Base-by-base conservation (phyloP, 2,329 filamentous ascomycete genomes). In the Pyrenophora graminea region DNA sequence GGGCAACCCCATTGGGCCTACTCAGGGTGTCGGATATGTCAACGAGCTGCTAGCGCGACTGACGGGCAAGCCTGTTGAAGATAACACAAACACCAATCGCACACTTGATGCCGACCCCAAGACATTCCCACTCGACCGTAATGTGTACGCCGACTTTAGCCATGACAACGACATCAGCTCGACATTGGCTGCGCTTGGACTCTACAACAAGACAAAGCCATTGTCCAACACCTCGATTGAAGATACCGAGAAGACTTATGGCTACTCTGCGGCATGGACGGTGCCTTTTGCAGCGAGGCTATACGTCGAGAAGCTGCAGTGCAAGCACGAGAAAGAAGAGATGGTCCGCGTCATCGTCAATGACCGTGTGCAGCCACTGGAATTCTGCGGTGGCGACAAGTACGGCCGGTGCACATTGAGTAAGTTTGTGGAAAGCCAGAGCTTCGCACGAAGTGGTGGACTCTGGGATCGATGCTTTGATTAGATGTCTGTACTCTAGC, bases 91-190 rank as follows among this genome's bases (percentile, higher is more conserved):
- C 47, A 90, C 87, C 5, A 96, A 97, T 72, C 78, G 76, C 31
- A 96, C 91, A 0, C 80, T 96, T 0, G 89, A 95, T 69, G 76
- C 76, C 4, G 79, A 85, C 51, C 75, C 81, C 0, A 68, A 73
- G 6, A 92, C 89, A 0, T 97, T 96, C 65, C 91, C 92, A 0
- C 76, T 96, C 0, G 80, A 74, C 19, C 71, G 72, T 25, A 76
- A 75, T 9, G 75, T 96, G 1, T 97, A 95, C 66, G 91, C 90
- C 0, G 92, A 97, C 73, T 96, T 97, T 68, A 90, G 86, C 56
- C 92, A 97, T 73, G 92, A 97, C 74, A 96, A 95, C 71, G 86
- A 88, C 67, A 91, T 97, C 85, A 84, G 83, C 25, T 82, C 82
- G 6, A 84, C 95, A 6, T 89, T 89, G 67, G 85, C 85, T 4